These are phyloP conservation scores for Coleophoma eucalyptorum DNA, from an alignment of 2,329 filamentous ascomycete species.

Conservation along the genomic window DNA sequence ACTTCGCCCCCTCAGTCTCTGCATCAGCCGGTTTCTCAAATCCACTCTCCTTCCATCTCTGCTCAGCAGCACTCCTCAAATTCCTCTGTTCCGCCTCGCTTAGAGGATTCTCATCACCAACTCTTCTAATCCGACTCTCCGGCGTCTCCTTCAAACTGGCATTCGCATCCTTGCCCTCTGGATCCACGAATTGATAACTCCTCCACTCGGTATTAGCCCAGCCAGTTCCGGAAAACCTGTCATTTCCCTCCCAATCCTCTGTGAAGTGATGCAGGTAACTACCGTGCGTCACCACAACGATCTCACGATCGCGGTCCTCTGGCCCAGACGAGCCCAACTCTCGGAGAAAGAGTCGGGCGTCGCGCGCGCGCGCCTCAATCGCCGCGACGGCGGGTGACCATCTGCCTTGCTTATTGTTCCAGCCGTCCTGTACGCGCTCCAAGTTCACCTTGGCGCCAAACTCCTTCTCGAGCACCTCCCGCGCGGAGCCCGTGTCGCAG, in stretches of 20 bases:
- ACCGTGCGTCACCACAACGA: conserved; percentile 78
- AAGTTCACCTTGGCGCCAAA: conserved; percentile 61
- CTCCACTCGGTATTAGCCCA: conserved; percentile 27
- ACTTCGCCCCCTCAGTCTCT: too few species aligned
- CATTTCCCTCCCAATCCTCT: conserved; percentile 66
- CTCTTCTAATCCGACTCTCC: conserved; percentile 19
- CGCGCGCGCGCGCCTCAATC: conserved; percentile 38
- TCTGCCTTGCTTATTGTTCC: conserved; percentile 61
- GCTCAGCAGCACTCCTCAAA: conserved; percentile 15
- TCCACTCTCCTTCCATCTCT: conserved; percentile 15
- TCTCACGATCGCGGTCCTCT: conserved; percentile 56
- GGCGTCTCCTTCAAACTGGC: conserved; percentile 21
- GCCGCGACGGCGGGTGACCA: conserved; percentile 11
- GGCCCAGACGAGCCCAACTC: conserved; percentile 30
- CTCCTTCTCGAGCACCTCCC: conserved; percentile 51
- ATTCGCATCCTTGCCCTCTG: conserved; percentile 5
- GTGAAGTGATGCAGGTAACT: conserved; percentile 83
- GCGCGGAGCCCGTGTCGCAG: conserved; percentile 69
- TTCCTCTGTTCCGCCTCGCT: conserved; percentile 22
- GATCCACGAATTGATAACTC: conserved; percentile 19
- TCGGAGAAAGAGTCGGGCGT: conserved; percentile 55
- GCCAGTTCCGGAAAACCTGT: conserved; percentile 22
- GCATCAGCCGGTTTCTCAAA: conserved; percentile 6
- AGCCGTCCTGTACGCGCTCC: conserved; percentile 55
- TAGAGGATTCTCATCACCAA: conserved; percentile 15